Evolutionary conservation across 2,329 filamentous ascomycete genomes (phyloP).

Genomic region (Paecilomyces variotii): DNA sequence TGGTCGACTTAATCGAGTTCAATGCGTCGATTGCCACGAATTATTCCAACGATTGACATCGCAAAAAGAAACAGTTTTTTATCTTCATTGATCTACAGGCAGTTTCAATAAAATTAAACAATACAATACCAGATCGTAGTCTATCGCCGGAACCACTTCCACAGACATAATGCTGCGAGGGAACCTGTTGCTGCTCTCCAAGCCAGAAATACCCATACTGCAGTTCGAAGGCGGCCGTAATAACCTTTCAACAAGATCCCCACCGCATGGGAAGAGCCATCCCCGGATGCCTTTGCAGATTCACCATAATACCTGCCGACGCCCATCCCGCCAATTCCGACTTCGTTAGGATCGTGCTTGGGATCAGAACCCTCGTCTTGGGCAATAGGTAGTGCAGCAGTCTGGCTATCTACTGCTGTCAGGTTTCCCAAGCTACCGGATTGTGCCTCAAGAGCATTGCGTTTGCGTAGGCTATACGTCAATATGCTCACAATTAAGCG

Average conservation of each 20-base stretch:
- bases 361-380: constrained; percentile 6
- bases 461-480: constrained; percentile 49
- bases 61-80: background rate
- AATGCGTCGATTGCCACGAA: too few relatives aligned
- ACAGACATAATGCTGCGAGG: constrained; percentile 19
- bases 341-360: constrained; percentile 24
- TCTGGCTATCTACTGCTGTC: constrained; percentile 25
- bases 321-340: constrained; percentile 31
- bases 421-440: constrained; percentile 21
- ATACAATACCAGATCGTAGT: background rate
- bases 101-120: background rate
- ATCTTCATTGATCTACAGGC: background rate
- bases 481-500: constrained; percentile 52
- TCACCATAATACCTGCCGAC: constrained; percentile 25
- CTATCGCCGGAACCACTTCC: constrained; percentile 14
- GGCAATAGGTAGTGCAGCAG: constrained; percentile 22
- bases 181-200: constrained; percentile 29
- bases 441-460: constrained; percentile 36
- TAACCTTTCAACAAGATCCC: constrained; percentile 38
- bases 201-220: constrained; percentile 32
- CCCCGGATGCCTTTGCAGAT: constrained; percentile 13
- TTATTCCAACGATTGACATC: too few relatives aligned
- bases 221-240: constrained; percentile 31
- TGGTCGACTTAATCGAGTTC: too few relatives aligned
- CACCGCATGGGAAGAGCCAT: constrained; percentile 27